A percentile compares a stretch with the other conserved stretches of the same genome.
Conservation (phyloP, 108 stramenopile genomes). For the Cyclotella baltica region DNA sequence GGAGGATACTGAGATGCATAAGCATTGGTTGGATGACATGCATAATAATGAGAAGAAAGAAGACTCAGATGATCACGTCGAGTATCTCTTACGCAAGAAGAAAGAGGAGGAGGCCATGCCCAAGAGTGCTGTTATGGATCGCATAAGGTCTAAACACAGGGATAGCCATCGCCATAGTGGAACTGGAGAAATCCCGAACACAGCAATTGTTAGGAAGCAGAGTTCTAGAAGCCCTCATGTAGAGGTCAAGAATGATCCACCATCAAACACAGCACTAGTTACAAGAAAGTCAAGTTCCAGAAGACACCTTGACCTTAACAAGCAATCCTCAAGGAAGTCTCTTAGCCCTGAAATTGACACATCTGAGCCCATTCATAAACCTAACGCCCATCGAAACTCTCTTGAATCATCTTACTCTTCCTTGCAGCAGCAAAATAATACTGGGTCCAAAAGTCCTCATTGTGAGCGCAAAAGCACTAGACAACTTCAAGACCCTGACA, state of each 20-base stretch:
- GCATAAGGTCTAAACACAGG: not conserved
- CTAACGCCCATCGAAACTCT: not conserved
- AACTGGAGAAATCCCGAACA: not conserved
- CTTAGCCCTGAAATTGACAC: not conserved
- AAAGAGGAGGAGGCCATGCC: not conserved
- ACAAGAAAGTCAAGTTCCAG: not conserved
- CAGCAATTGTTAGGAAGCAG: not conserved
- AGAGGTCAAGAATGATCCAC: not conserved
- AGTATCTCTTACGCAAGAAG: slow-evolving; percentile 10
- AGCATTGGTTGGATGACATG: slow-evolving; percentile 5
- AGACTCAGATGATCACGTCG: not conserved
- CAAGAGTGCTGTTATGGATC: not conserved
- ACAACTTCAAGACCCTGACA: not conserved
- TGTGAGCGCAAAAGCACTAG: not conserved
- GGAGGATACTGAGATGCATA: not conserved
- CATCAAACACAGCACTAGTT: not conserved
- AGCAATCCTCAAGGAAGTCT: not conserved
- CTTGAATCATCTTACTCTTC: slow-evolving; percentile 1
- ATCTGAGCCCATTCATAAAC: no score
- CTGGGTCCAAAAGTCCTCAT: not conserved
- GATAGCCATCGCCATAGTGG: not conserved
- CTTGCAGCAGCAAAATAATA: not conserved
- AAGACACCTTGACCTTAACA: not conserved
- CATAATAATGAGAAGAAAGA: not conserved
- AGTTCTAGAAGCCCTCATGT: not conserved